phyloP scores from a whole-genome alignment of 495 filamentous ascomycete genomes.

The Penicillium robsamsonii region DNA sequence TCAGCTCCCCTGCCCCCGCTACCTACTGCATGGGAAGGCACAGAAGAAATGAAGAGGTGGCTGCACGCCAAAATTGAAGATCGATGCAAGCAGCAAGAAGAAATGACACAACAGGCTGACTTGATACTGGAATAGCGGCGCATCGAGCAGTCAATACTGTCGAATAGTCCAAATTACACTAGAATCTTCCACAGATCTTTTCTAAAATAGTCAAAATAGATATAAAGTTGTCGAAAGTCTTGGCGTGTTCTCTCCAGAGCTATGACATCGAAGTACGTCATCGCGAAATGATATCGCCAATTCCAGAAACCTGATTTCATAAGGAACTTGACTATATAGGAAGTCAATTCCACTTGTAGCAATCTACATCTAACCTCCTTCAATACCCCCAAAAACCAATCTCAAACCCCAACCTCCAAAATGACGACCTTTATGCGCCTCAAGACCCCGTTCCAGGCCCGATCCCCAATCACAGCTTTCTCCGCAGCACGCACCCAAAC shows the following conservation, averaged over 20 bases:
- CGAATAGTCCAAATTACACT: conserved; percentile 39
- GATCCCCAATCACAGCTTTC: background rate
- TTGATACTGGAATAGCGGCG: conserved; percentile 76
- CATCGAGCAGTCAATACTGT: conserved; percentile 80
- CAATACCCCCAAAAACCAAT: background rate
- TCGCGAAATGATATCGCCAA: background rate
- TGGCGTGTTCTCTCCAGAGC: background rate
- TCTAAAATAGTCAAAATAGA: background rate
- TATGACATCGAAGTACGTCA: conserved; percentile 27
- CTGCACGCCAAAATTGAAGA: conserved; percentile 80
- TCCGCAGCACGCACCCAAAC: background rate
- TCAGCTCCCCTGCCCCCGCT: conserved; percentile 60
- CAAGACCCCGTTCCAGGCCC: conserved; percentile 5
- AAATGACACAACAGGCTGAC: conserved; percentile 79
- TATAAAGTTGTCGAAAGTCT: conserved; percentile 6
- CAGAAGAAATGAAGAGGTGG: conserved; percentile 83
- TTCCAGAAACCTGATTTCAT: conserved; percentile 2
- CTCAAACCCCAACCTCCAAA: background rate
- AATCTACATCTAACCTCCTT: background rate
- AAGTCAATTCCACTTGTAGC: background rate
- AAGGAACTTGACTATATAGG: background rate
- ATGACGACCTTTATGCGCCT: conserved; percentile 16
- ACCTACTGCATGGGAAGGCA: conserved; percentile 67
- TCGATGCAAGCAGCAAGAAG: conserved; percentile 78
- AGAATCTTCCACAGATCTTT: background rate